These are phyloP conservation scores for Trichoderma citrinoviride DNA, from an alignment of 2,329 filamentous ascomycete genomes.

Conservation along the genomic window DNA sequence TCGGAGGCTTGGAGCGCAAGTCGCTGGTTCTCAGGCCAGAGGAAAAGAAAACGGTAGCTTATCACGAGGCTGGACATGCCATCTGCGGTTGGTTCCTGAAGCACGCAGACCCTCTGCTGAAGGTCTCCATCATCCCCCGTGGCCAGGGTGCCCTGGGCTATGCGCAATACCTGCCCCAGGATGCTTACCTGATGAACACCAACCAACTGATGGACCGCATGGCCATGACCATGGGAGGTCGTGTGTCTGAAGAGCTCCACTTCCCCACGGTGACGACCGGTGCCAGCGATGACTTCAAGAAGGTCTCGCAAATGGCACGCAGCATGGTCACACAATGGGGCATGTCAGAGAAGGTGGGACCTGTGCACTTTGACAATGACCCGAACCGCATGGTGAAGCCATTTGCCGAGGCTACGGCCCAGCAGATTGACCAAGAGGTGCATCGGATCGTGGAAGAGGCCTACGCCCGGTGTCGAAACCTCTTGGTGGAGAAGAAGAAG, in stretches of 20 bases:
- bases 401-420: slow-evolving; percentile 90
- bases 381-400: slow-evolving; percentile 86
- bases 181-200: slow-evolving; percentile 93
- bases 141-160: slow-evolving; percentile 92
- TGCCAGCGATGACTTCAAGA: slow-evolving; percentile 96
- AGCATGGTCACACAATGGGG: slow-evolving; percentile 99
- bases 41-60: slow-evolving; percentile 94
- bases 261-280: slow-evolving; percentile 96
- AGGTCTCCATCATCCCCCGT: slow-evolving; percentile 97
- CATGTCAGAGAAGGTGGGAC: slow-evolving; percentile 93
- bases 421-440: slow-evolving; percentile 88
- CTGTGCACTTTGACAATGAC: slow-evolving; percentile 84
- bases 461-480: slow-evolving; percentile 82
- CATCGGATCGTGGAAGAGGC: slow-evolving; percentile 88
- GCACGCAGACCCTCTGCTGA: slow-evolving; percentile 93
- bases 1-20: slow-evolving; percentile 96
- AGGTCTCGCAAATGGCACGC: slow-evolving; percentile 92
- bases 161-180: slow-evolving; percentile 92
- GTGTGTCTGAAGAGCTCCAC: slow-evolving; percentile 92
- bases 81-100: slow-evolving; percentile 98
- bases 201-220: slow-evolving; percentile 98
- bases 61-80: slow-evolving; percentile 96
- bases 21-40: slow-evolving; percentile 88
- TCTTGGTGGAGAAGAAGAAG: slow-evolving; percentile 80
- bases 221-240: slow-evolving; percentile 97